These are phyloP conservation scores for Penicillium bialowiezense DNA, from an alignment of 495 filamentous ascomycete species.

Conservation along the genomic window DNA sequence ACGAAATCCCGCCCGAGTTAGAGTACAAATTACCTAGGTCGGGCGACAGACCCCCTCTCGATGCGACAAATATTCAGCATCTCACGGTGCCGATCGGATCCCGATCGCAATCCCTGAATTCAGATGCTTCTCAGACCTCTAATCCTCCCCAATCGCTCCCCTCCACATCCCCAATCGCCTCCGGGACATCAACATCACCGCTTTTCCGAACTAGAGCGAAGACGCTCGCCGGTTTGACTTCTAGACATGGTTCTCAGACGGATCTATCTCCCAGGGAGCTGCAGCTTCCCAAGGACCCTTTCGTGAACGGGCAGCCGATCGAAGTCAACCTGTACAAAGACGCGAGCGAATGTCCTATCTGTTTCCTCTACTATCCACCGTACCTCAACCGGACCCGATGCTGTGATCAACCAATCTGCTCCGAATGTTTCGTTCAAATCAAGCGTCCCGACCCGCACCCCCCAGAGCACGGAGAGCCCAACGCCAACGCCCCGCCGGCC, in stretches of 20 bases:
- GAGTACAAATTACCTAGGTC: conserved; percentile 43
- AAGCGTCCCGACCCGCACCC: conserved; percentile 95
- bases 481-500: conserved; percentile 44
- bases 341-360: conserved; percentile 89
- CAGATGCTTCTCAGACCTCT: conserved; percentile 56
- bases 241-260: conserved; percentile 62
- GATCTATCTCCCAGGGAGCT: conserved; percentile 77
- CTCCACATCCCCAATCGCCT: conserved; percentile 49
- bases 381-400: conserved; percentile 95
- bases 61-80: conserved; percentile 53
- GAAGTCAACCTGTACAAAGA: conserved; percentile 94
- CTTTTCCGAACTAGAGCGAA: conserved; percentile 71
- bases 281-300: conserved; percentile 75
- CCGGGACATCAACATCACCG: conserved; percentile 59
- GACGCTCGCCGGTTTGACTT: conserved; percentile 77
- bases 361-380: conserved; percentile 92
- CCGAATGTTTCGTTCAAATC: conserved; percentile 98
- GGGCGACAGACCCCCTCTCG: conserved; percentile 37
- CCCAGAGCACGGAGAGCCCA: conserved; percentile 72
- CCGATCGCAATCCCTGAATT: conserved; percentile 71
- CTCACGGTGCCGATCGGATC: conserved; percentile 75
- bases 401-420: conserved; percentile 96
- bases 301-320: conserved; percentile 85
- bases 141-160: conserved; percentile 49
- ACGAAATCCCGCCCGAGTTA: conserved; percentile 72